These are phyloP conservation scores for Hymenotorrendiella dingleyae DNA, from an alignment of 2,329 filamentous ascomycete species.

Conservation along the genomic window DNA sequence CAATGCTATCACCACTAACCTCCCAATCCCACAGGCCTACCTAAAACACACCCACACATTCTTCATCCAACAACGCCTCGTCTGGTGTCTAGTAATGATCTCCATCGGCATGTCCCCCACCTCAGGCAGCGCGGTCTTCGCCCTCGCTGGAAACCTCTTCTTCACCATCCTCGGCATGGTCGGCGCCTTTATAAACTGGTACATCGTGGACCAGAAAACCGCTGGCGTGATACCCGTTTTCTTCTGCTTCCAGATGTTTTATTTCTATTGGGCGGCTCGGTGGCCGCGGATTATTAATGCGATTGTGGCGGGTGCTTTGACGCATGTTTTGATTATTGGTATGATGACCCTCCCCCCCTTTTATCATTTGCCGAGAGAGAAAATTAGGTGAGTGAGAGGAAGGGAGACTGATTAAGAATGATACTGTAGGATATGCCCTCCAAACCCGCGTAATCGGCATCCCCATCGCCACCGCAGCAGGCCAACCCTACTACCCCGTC, in stretches of 20 bases:
- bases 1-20: no score
- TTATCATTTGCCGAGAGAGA: no score
- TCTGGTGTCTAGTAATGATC: constrained; percentile 68
- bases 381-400: no score
- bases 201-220: constrained; percentile 56
- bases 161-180: constrained; percentile 62
- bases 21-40: no score
- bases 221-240: constrained; percentile 60
- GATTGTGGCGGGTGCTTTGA: constrained; percentile 54
- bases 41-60: constrained; percentile 56
- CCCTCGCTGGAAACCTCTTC: constrained; percentile 55
- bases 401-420: constrained; percentile 31
- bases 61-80: constrained; percentile 59
- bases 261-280: constrained; percentile 60
- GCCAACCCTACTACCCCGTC: constrained; percentile 61
- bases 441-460: constrained; percentile 60
- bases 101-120: constrained; percentile 30
- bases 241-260: constrained; percentile 59
- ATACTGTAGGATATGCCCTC: constrained; percentile 65
- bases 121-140: constrained; percentile 63
- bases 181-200: constrained; percentile 58
- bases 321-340: constrained; percentile 36
- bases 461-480: constrained; percentile 44
- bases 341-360: background rate
- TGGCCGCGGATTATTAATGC: constrained; percentile 55